Percentiles rank a stretch among this genome's conserved stretches.
These are phyloP conservation scores for Hypocreales sp. DNA, from an alignment of 2,329 filamentous ascomycete species.

Conservation along the genomic window DNA sequence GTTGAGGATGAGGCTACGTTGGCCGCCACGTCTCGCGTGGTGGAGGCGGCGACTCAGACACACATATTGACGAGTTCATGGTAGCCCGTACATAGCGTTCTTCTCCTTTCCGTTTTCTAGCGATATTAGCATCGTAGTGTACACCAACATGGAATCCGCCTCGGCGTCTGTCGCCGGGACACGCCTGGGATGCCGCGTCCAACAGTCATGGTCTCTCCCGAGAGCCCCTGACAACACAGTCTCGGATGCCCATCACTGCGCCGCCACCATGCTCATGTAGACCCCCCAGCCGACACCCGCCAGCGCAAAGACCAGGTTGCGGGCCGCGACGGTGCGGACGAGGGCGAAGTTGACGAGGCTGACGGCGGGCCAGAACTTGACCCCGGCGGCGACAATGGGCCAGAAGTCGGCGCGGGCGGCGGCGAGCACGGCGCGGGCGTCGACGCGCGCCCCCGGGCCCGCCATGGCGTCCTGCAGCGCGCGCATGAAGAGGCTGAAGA, in stretches of 20 bases:
- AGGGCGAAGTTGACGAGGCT: conserved; percentile 54
- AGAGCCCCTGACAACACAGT: neutral
- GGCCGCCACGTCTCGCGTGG: no score
- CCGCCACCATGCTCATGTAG: conserved; percentile 52
- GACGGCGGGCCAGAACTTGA: conserved; percentile 54
- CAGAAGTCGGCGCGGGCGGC: conserved; percentile 40
- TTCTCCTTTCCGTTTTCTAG: no score
- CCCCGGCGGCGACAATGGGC: conserved; percentile 50
- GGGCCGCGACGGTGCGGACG: conserved; percentile 53
- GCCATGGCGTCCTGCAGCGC: conserved; percentile 36
- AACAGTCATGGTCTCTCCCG: no score
- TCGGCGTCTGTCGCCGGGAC: no score
- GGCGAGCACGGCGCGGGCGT: conserved; percentile 27
- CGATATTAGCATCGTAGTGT: no score
- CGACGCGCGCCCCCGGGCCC: conserved; percentile 23
- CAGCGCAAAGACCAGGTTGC: conserved; percentile 55
- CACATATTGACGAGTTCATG: no score
- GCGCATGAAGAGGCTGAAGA: conserved; percentile 45
- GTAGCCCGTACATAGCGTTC: no score
- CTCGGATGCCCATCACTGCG: conserved; percentile 12
- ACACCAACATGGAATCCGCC: no score
- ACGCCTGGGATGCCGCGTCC: no score
- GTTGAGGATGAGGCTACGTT: no score
- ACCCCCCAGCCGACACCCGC: conserved; percentile 63
- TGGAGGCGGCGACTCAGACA: no score